Evolutionary conservation across 352 stramenopile species (phyloP).

Genomic region (Globisporangium sylvaticum): DNA sequence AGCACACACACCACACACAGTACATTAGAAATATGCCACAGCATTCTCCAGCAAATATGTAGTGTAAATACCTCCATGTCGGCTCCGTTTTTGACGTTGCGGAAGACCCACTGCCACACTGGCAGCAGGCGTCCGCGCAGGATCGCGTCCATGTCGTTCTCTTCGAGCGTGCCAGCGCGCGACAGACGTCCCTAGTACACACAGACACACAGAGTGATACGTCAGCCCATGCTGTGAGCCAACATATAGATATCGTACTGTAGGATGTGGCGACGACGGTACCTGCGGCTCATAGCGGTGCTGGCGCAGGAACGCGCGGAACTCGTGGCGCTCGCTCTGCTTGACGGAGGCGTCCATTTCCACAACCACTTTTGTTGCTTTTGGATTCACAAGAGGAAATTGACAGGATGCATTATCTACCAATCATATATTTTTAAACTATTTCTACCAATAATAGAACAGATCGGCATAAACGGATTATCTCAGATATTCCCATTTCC

Average conservation of each 20-base stretch:
- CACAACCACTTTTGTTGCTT: not conserved
- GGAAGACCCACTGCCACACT: slow-evolving; percentile 37
- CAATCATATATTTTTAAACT: not conserved
- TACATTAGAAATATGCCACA: not conserved
- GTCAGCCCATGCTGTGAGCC: not conserved
- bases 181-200: slow-evolving; percentile 28
- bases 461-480: not conserved
- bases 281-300: slow-evolving; percentile 42
- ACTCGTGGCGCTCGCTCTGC: slow-evolving; percentile 29
- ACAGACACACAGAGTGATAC: not conserved
- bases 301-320: slow-evolving; percentile 39
- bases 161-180: slow-evolving; percentile 27
- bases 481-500: not conserved
- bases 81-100: slow-evolving; percentile 34
- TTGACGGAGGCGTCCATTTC: slow-evolving; percentile 15
- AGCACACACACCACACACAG: not conserved
- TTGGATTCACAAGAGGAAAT: not conserved
- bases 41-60: not conserved
- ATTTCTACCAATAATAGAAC: not conserved
- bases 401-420: not conserved
- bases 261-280: not conserved
- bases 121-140: slow-evolving; percentile 24
- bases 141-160: slow-evolving; percentile 45
- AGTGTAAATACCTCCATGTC: slow-evolving; percentile 26
- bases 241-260: not conserved